Conservation (phyloP, 257 asterid genomes). For the Rehmannia glutinosa region DNA sequence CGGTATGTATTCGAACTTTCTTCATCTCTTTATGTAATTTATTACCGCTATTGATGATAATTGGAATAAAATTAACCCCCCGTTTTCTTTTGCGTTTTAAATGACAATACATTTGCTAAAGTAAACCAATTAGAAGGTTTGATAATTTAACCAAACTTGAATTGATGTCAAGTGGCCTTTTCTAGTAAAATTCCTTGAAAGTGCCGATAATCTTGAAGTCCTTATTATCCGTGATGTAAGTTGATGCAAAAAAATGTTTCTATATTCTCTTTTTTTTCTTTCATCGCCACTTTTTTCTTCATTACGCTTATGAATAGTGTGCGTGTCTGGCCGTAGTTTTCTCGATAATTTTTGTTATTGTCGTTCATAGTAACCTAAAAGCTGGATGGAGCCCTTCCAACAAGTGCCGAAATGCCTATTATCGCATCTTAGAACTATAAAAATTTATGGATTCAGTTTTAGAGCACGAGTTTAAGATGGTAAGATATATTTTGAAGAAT, state of each 20-base stretch:
- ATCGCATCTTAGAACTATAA: background rate
- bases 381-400: background rate
- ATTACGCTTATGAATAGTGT: too few species aligned
- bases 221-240: background rate
- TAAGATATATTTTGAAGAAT: background rate
- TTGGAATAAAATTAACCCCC: too few species aligned
- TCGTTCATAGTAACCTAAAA: background rate
- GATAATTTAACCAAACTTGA: background rate
- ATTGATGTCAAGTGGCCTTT: background rate
- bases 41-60: too few species aligned
- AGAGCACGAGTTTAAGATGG: background rate
- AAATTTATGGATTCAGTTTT: background rate
- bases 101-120: too few species aligned
- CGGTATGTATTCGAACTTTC: background rate
- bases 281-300: background rate
- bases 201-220: conserved; percentile 3
- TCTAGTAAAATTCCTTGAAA: background rate
- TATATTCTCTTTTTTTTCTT: too few species aligned
- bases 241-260: background rate
- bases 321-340: too few species aligned
- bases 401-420: background rate
- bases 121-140: too few species aligned
- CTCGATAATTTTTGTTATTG: background rate
- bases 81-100: background rate
- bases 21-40: background rate